Evolutionary conservation across 2,329 filamentous ascomycete genomes (phyloP).

Genomic region (Trichoderma hamatum): DNA sequence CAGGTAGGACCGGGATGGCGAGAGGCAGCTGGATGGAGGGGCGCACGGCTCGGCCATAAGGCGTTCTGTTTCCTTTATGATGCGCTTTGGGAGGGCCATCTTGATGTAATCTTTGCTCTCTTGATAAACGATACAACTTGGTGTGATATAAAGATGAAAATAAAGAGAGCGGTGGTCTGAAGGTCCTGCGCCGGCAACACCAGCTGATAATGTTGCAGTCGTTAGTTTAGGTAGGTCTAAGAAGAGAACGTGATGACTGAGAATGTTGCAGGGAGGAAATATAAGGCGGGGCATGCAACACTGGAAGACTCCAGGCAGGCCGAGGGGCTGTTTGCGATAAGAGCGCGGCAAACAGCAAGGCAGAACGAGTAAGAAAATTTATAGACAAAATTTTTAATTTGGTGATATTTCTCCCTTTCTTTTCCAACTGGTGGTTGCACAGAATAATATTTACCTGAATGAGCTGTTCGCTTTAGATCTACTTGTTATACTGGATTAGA

Average conservation of each 20-base stretch:
- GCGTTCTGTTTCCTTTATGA: slow-evolving; percentile 97
- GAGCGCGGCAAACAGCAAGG: background rate
- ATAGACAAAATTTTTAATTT: background rate
- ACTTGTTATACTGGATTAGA: background rate
- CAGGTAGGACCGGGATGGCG: slow-evolving; percentile 20
- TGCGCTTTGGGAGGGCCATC: slow-evolving; percentile 89
- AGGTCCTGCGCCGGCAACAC: background rate
- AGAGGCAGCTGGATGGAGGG: slow-evolving; percentile 24
- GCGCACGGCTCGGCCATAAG: slow-evolving; percentile 93
- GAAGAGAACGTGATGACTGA: background rate
- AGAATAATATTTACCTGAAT: background rate
- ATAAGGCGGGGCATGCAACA: slow-evolving; percentile 31
- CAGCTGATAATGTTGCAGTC: background rate
- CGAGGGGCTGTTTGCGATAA: slow-evolving; percentile 24
- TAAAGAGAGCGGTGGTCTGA: background rate
- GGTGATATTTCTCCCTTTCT: background rate
- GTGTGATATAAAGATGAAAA: background rate
- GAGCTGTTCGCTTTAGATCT: background rate
- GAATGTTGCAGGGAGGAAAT: slow-evolving; percentile 24
- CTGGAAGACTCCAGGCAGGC: background rate
- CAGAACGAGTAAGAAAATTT: background rate
- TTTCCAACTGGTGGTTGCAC: background rate
- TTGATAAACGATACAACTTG: background rate
- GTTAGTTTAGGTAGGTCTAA: background rate
- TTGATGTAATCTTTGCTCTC: background rate